phyloP scores from a whole-genome alignment of 768 basidiomycete genomes.

The Stropharia rugosoannulata region DNA sequence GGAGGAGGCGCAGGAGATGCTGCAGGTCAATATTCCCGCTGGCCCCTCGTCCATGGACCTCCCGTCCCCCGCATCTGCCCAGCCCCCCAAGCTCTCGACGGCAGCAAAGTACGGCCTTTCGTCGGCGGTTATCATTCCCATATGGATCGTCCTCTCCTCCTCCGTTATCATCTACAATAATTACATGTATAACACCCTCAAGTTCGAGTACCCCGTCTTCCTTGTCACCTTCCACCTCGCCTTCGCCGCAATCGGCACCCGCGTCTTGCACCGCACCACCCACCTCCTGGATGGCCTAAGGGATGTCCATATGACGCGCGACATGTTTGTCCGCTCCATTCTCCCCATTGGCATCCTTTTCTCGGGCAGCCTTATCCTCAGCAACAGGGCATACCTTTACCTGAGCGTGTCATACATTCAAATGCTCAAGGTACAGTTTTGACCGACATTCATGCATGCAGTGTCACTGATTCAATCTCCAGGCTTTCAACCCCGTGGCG shows the following conservation, averaged over 20 bases:
- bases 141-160: slow-evolving; percentile 92
- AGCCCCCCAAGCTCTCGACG: slow-evolving; percentile 29
- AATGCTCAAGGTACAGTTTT: slow-evolving; percentile 75
- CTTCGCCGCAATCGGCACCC: slow-evolving; percentile 82
- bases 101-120: slow-evolving; percentile 54
- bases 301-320: slow-evolving; percentile 77
- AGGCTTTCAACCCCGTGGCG: slow-evolving; percentile 91
- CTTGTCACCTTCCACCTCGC: slow-evolving; percentile 86
- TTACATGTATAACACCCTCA: slow-evolving; percentile 76
- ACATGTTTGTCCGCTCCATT: slow-evolving; percentile 81
- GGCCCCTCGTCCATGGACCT: slow-evolving; percentile 27
- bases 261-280: slow-evolving; percentile 81
- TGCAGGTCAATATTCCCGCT: slow-evolving; percentile 20
- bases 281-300: slow-evolving; percentile 74
- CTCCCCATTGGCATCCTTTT: slow-evolving; percentile 93
- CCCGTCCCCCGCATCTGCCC: slow-evolving; percentile 55
- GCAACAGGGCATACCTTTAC: slow-evolving; percentile 91
- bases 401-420: slow-evolving; percentile 95
- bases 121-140: slow-evolving; percentile 73
- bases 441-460: background rate
- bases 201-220: slow-evolving; percentile 91
- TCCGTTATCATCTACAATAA: slow-evolving; percentile 97
- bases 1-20: slow-evolving; percentile 19
- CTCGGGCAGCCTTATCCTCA: slow-evolving; percentile 85
- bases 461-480: background rate